Conservation (phyloP, 2,329 filamentous ascomycete genomes). For the Alternaria sp. region DNA sequence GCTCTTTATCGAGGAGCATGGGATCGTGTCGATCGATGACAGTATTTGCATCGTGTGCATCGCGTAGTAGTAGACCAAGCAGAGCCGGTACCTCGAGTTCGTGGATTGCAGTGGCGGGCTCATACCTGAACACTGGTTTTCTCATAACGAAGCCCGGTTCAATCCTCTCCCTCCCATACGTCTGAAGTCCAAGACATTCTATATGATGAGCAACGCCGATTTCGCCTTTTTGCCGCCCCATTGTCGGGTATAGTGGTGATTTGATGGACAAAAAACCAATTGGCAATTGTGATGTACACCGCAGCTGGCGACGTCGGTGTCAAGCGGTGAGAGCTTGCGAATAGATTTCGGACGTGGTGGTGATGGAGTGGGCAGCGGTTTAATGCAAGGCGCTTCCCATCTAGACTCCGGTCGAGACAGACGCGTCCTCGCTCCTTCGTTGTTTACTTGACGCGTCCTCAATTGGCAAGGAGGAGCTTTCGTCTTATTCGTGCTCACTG, state of each 20-base stretch:
- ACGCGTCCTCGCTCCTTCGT: background rate
- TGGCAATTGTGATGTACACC: background rate
- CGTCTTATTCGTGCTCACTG: background rate
- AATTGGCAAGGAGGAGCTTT: background rate
- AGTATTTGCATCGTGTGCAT: constrained; percentile 12
- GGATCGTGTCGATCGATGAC: constrained; percentile 12
- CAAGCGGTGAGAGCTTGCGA: background rate
- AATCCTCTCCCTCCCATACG: background rate
- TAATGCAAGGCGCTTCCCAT: background rate
- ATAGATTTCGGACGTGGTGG: background rate
- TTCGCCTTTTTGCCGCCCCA: background rate
- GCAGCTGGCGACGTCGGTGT: background rate
- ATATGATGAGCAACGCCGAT: background rate
- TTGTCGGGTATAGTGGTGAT: background rate
- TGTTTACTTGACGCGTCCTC: background rate
- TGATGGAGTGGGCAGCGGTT: background rate
- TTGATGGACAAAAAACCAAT: background rate
- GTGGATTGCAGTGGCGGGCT: constrained; percentile 12
- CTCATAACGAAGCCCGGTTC: background rate
- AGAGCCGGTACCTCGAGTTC: constrained; percentile 13
- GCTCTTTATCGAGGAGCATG: constrained; percentile 17
- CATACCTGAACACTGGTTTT: background rate
- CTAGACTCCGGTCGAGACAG: background rate
- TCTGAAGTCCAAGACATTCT: background rate
- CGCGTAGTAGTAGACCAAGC: constrained; percentile 10